Conservation (phyloP, 2,329 filamentous ascomycete genomes). For the Fusarium papillatum region DNA sequence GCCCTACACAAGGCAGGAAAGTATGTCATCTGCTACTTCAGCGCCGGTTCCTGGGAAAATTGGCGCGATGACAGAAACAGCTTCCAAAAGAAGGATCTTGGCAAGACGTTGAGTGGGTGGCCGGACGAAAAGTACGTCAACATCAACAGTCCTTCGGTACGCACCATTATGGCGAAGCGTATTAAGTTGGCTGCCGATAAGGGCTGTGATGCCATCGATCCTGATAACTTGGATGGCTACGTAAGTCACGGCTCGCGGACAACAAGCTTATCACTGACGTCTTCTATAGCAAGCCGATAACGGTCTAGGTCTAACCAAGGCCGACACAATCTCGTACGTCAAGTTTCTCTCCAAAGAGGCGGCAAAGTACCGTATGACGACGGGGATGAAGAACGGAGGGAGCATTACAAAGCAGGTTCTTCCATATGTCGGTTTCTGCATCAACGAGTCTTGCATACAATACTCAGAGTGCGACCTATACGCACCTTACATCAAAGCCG, state of each 20-base stretch:
- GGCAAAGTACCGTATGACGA: slow-evolving; percentile 65
- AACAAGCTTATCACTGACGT: not conserved
- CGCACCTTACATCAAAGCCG: slow-evolving; percentile 67
- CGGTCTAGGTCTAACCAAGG: slow-evolving; percentile 69
- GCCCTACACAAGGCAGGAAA: slow-evolving; percentile 69
- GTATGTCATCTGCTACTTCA: slow-evolving; percentile 83
- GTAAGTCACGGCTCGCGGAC: slow-evolving; percentile 49
- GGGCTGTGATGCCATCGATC: slow-evolving; percentile 78
- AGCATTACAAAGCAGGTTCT: slow-evolving; percentile 66
- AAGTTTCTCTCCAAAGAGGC: slow-evolving; percentile 71
- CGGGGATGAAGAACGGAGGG: slow-evolving; percentile 78
- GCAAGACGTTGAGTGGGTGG: slow-evolving; percentile 73
- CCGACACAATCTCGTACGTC: slow-evolving; percentile 71
- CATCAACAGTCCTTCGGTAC: slow-evolving; percentile 68
- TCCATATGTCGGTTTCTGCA: slow-evolving; percentile 71
- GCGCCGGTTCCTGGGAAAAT: slow-evolving; percentile 77
- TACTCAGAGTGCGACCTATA: slow-evolving; percentile 72
- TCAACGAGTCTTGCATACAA: slow-evolving; percentile 78
- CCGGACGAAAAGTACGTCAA: slow-evolving; percentile 77
- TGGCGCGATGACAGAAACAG: slow-evolving; percentile 69
- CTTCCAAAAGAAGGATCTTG: slow-evolving; percentile 69
- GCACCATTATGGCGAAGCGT: slow-evolving; percentile 73
- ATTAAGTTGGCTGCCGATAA: slow-evolving; percentile 72
- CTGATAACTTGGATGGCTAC: slow-evolving; percentile 79
- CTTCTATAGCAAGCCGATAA: slow-evolving; percentile 66